These are phyloP conservation scores for Sporothrix humicola DNA, from an alignment of 2,329 filamentous ascomycete genomes.

Conservation along the genomic window DNA sequence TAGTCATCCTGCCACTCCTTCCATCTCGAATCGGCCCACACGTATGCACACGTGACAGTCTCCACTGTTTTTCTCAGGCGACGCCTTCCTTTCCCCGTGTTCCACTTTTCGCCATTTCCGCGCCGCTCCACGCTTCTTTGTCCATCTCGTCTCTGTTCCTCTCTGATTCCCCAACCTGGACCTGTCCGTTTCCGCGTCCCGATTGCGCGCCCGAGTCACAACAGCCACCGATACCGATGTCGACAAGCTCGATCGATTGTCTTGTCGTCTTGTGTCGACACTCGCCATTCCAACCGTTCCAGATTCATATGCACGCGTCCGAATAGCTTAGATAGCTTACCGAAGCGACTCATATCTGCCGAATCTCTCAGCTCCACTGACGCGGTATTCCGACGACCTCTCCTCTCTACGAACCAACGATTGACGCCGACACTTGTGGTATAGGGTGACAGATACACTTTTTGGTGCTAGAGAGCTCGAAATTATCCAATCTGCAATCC, in stretches of 20 bases:
- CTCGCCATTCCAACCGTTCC: not conserved
- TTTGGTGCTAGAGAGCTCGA: not conserved
- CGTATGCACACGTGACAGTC: not conserved
- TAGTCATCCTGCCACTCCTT: not conserved
- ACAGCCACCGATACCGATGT: constrained; percentile 2
- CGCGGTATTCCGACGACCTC: constrained; percentile 14
- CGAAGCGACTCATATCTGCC: not conserved
- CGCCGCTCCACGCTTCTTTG: constrained; percentile 18
- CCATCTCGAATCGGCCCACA: too few relatives aligned
- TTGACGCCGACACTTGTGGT: too few relatives aligned
- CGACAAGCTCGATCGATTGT: not conserved
- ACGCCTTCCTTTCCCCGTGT: constrained; percentile 11
- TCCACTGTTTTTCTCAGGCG: not conserved
- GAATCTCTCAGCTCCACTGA: constrained; percentile 13
- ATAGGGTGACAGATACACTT: not conserved
- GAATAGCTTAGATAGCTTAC: not conserved
- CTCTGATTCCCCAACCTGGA: not conserved
- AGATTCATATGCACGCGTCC: not conserved
- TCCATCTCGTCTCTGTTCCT: not conserved
- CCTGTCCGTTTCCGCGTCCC: not conserved
- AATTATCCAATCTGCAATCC: not conserved
- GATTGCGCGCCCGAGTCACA: constrained; percentile 7
- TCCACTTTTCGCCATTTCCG: constrained; percentile 24
- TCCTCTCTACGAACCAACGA: not conserved
- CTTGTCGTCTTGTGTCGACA: not conserved